Evolutionary conservation across 192 early-diverging fungal species (phyloP), one percentile per base, ranked within the genome.

Genomic region (Helicostylum pulchrum): DNA sequence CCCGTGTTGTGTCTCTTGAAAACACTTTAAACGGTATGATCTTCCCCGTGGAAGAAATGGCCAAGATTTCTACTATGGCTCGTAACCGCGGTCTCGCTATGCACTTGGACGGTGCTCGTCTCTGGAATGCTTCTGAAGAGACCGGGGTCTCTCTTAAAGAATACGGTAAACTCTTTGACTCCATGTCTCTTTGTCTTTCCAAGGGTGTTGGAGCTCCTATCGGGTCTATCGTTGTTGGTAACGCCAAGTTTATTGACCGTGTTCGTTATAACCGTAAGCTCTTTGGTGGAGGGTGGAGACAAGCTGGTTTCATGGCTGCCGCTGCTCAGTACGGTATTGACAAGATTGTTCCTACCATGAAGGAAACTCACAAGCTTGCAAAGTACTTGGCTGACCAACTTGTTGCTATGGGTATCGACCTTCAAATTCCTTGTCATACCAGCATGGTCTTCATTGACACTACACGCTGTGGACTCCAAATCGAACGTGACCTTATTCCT

Each of bases 231-330:
- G 65, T 98, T n/a, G 91, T 95, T 2, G 93, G 95, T 4, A 72
- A 66, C 32, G 52, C 75, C 34, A 47, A 71, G 20, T 82, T 86
- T 52, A 92, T 98, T 62, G 85, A 85, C 23, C 88, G 83, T 51
- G 94, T 91, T 0, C 71, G 87, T 11, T 90, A 93, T 70, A 88
- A 92, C 71, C 84, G 95, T 60, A 92, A 95, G 74, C 61, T 91
- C 47, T 95, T 90, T 78, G 95, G 95, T 53, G 95, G 94, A 59
- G 94, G 92, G 2, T 95, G 92, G 94, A 76, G 93, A 8, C 95
- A 98, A 76, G 90, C 90, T 7, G 94, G 95, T 20, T 61, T 85
- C 21, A 68, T 98, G 46, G 94, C 94, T 1, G 87, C 86, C 0
- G 92, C 88, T 1, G 87, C 86, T 3, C 68, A 89, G 6, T 87